Evolutionary conservation across 805 yeast genomes (phyloP).

Genomic region (Zygosaccharomyces lentus): DNA sequence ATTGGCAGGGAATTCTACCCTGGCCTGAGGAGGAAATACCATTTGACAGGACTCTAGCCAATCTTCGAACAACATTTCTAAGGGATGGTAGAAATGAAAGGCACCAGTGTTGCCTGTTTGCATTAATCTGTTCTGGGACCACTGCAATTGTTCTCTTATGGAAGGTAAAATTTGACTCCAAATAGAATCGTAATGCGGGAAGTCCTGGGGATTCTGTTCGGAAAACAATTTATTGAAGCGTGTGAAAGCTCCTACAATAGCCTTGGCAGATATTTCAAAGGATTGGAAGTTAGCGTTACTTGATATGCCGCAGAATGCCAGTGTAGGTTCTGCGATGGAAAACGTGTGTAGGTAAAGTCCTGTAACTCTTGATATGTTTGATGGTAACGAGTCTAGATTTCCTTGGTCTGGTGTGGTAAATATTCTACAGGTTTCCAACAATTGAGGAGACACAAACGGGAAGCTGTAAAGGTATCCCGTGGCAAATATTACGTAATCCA

Average conservation of each 20-base stretch:
- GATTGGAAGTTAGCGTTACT: constrained; percentile 24
- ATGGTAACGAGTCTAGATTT: constrained; percentile 12
- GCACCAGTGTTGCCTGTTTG: constrained; percentile 19
- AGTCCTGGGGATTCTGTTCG: constrained; percentile 12
- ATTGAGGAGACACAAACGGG: constrained; percentile 16
- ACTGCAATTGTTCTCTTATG: constrained; percentile 16
- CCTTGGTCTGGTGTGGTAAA: constrained; percentile 18
- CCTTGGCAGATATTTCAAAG: constrained; percentile 19
- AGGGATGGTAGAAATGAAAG: constrained; percentile 20
- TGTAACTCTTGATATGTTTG: constrained; percentile 33
- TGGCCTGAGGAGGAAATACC: constrained; percentile 11
- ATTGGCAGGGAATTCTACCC: constrained; percentile 13
- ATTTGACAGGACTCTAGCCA: constrained; percentile 17
- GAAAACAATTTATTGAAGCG: constrained; percentile 13
- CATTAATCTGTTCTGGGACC: constrained; percentile 15
- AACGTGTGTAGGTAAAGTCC: constrained; percentile 46
- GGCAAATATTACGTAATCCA: constrained; percentile 43
- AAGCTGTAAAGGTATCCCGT: constrained; percentile 43
- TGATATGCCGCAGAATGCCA: constrained; percentile 41
- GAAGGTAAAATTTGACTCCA: constrained; percentile 22
- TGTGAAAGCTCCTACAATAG: constrained; percentile 18
- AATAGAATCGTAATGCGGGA: constrained; percentile 18
- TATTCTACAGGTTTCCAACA: constrained; percentile 16
- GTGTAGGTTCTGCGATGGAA: constrained; percentile 43
- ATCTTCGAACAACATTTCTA: constrained; percentile 10